Evolutionary conservation across 805 yeast genomes (phyloP), one percentile per base, ranked within the genome.

Genomic region (Torulaspora quercuum): DNA sequence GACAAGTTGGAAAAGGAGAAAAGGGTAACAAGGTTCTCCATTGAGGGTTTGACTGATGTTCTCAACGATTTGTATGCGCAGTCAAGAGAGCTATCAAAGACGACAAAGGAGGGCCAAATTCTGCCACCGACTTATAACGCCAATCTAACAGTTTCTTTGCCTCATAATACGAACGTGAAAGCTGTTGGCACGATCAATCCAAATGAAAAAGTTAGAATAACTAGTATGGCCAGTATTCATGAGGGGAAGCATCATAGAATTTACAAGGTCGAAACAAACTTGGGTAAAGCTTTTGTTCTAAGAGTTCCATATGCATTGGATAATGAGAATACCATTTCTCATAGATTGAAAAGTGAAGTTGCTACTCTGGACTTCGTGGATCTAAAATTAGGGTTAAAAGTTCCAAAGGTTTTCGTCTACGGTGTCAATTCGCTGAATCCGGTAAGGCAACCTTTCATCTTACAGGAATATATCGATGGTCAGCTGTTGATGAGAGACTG

Each of bases 201-300:
- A 3, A 67, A 62, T 18, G 74, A 73, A 41, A 65, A 65, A 16
- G 57, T 77, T 20, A 61, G 68, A 34, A 69, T 87, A 48, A 80
- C 78, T 52, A 78, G 89, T 31, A 77, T 90, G 57, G 76, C 85
- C 41, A 82, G 94, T 37, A 73, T 87, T 42, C 95, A 86, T 55
- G 97, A 90, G 61, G 98, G 97, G 37, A 87, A 86, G 64, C 96
- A 87, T 58, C 90, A 90, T 65, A 75, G 95, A 57, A 69, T 90
- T 42, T 90, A 89, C 64, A 78, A 82, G 57, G 65, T 88, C 24
- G 75, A 76, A 13, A 67, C 88, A 37, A 74, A 74, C 45, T 27
- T 52, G 7, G 79, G 67, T 2, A 80, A 76, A 48, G 65, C 73
- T 7, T 78, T 82, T 47, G 75, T 85, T 18, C 70, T 92, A 60